Evolutionary conservation across 805 yeast genomes (phyloP).

Genomic region (Zygotorulaspora florentina): DNA sequence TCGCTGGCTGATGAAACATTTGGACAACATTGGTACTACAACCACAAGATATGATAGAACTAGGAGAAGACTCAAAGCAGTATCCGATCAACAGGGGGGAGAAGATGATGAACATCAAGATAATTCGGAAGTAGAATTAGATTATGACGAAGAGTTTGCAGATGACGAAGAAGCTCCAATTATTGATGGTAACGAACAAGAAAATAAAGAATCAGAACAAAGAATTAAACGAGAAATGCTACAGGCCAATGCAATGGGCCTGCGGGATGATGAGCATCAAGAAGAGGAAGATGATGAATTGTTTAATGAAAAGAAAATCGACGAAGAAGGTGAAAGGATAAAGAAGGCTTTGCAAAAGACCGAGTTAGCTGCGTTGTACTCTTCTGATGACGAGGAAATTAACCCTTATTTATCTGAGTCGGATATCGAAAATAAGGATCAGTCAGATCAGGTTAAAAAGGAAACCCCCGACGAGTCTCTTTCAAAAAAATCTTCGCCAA

Average conservation of each 20-base stretch:
- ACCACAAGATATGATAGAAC: slow-evolving; percentile 50
- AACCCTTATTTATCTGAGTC: slow-evolving; percentile 80
- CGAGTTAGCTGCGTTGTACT: slow-evolving; percentile 70
- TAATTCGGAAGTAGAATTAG: slow-evolving; percentile 87
- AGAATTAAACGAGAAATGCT: slow-evolving; percentile 82
- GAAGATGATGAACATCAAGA: slow-evolving; percentile 48
- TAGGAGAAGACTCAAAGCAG: slow-evolving; percentile 45
- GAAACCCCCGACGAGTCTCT: slow-evolving; percentile 30
- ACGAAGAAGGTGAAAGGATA: slow-evolving; percentile 84
- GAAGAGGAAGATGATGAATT: slow-evolving; percentile 67
- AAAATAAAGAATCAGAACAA: slow-evolving; percentile 81
- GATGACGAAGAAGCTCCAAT: slow-evolving; percentile 99
- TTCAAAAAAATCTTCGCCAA: slow-evolving; percentile 27
- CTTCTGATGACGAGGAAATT: slow-evolving; percentile 82
- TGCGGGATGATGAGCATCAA: slow-evolving; percentile 54
- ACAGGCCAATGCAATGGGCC: slow-evolving; percentile 67
- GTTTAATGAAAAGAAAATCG: slow-evolving; percentile 72
- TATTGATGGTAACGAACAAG: slow-evolving; percentile 93
- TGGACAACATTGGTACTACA: slow-evolving; percentile 57
- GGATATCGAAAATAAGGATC: slow-evolving; percentile 52
- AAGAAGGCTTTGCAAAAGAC: slow-evolving; percentile 79
- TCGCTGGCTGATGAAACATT: slow-evolving; percentile 92
- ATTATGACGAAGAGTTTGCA: slow-evolving; percentile 93
- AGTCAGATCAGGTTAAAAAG: slow-evolving; percentile 37
- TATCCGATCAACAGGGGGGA: slow-evolving; percentile 40